These are phyloP conservation scores for Oldenlandia corymbosa DNA, from an alignment of 257 asterid genomes.

Conservation along the genomic window DNA sequence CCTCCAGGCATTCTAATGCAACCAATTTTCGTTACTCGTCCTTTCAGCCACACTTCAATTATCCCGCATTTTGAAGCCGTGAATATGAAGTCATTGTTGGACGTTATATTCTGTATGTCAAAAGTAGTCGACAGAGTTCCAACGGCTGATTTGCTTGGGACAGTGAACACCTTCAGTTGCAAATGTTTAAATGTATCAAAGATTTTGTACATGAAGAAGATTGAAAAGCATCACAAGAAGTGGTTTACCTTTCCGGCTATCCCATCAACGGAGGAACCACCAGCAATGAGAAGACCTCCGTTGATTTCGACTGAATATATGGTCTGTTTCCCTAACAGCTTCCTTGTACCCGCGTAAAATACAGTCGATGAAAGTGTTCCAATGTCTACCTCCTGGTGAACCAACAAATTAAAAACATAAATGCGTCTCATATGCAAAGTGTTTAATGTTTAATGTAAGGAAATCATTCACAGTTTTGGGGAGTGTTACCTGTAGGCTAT, in stretches of 20 bases:
- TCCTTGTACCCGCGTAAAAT: constrained; percentile 65
- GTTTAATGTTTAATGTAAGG: too few species aligned
- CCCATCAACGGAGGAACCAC: constrained; percentile 68
- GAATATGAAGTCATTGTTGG: constrained; percentile 57
- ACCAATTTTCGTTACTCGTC: constrained; percentile 47
- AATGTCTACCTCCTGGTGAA: constrained; percentile 68
- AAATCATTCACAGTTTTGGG: too few species aligned
- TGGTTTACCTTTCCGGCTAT: constrained; percentile 65
- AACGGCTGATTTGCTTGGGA: constrained; percentile 56
- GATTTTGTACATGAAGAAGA: not conserved
- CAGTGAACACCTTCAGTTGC: constrained; percentile 51
- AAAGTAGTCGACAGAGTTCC: constrained; percentile 48
- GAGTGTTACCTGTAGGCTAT: constrained; percentile 49
- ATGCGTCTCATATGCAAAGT: not conserved
- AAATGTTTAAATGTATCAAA: not conserved
- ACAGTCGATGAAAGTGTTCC: constrained; percentile 41
- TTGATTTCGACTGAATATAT: constrained; percentile 45
- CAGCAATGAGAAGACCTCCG: constrained; percentile 40
- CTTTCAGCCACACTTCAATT: constrained; percentile 68
- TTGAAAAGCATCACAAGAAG: not conserved
- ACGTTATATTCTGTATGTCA: constrained; percentile 45
- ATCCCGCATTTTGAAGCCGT: constrained; percentile 58
- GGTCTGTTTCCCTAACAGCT: constrained; percentile 62
- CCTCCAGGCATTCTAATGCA: constrained; percentile 36
- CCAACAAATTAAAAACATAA: not conserved